Percentiles rank a stretch among this genome's conserved stretches.
Evolutionary conservation across 1,284 basidiomycete species (phyloP).

Genomic region (Ustilago curta): DNA sequence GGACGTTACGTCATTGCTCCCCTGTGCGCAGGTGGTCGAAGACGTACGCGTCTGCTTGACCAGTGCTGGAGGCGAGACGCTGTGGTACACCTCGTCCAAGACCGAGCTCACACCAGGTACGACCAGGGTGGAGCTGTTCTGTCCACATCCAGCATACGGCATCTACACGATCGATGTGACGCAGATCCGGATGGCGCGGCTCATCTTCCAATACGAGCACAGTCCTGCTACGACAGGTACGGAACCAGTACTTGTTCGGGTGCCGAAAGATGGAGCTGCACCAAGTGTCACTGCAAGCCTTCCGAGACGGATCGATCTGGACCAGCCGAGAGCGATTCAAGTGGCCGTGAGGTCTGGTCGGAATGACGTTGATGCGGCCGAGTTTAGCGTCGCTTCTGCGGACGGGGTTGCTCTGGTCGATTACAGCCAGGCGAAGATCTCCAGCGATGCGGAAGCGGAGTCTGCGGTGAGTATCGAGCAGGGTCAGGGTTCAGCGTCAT

Average conservation of each 20-base stretch:
- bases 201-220: conserved; percentile 62
- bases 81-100: conserved; percentile 58
- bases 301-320: conserved; percentile 55
- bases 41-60: conserved; percentile 59
- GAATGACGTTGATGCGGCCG: conserved; percentile 39
- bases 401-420: conserved; percentile 20
- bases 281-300: conserved; percentile 29
- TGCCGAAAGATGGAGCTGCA: conserved; percentile 59
- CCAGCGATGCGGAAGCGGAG: neutral
- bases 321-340: conserved; percentile 42
- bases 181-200: conserved; percentile 55
- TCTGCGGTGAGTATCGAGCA: neutral
- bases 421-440: neutral
- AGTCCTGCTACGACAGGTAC: conserved; percentile 8
- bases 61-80: conserved; percentile 34
- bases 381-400: conserved; percentile 29
- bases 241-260: conserved; percentile 35
- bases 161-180: conserved; percentile 61
- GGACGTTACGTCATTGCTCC: conserved; percentile 39
- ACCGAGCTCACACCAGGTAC: conserved; percentile 46
- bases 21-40: conserved; percentile 50
- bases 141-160: conserved; percentile 51
- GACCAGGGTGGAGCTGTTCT: conserved; percentile 46
- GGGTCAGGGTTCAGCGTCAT: neutral
- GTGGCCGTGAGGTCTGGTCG: conserved; percentile 52